Evolutionary conservation across 495 filamentous ascomycete genomes (phyloP).

Genomic region (Talaromyces adpressus): DNA sequence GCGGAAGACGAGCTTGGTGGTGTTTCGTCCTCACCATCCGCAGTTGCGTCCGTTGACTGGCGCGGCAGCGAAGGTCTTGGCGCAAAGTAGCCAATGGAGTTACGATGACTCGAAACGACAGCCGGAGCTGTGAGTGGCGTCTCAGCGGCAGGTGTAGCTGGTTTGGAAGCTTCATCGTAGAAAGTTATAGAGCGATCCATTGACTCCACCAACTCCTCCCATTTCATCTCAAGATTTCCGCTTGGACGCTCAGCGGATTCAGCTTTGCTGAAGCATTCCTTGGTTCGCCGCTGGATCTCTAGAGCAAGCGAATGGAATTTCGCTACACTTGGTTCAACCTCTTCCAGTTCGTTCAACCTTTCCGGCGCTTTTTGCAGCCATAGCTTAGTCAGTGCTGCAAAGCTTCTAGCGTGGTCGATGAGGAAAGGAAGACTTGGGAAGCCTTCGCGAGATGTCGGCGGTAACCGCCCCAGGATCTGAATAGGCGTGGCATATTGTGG

Average conservation of each 20-base stretch:
- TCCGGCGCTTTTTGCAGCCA: constrained; percentile 64
- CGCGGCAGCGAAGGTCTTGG: constrained; percentile 33
- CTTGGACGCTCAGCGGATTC: constrained; percentile 65
- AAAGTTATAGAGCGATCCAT: constrained; percentile 48
- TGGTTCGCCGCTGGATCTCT: constrained; percentile 62
- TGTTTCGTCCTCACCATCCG: constrained; percentile 38
- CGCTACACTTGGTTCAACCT: constrained; percentile 29
- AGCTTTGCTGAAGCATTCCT: constrained; percentile 60
- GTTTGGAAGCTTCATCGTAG: constrained; percentile 31
- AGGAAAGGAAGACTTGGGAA: constrained; percentile 93
- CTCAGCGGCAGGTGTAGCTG: constrained; percentile 36
- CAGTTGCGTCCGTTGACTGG: constrained; percentile 32
- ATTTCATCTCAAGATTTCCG: constrained; percentile 52
- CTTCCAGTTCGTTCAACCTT: constrained; percentile 26
- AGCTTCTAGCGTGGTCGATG: constrained; percentile 84
- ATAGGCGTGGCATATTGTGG: constrained; percentile 90
- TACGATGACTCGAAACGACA: constrained; percentile 28
- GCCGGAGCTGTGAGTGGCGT: constrained; percentile 31
- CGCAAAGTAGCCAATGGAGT: constrained; percentile 39
- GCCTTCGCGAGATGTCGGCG: constrained; percentile 77
- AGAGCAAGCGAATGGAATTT: constrained; percentile 74
- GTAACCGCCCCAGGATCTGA: constrained; percentile 79
- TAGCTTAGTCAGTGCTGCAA: constrained; percentile 77
- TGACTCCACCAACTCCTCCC: constrained; percentile 70
- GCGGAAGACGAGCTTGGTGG: constrained; percentile 47